phyloP scores from a whole-genome alignment of 495 filamentous ascomycete species.

The Penicillium dipodomyicola region DNA sequence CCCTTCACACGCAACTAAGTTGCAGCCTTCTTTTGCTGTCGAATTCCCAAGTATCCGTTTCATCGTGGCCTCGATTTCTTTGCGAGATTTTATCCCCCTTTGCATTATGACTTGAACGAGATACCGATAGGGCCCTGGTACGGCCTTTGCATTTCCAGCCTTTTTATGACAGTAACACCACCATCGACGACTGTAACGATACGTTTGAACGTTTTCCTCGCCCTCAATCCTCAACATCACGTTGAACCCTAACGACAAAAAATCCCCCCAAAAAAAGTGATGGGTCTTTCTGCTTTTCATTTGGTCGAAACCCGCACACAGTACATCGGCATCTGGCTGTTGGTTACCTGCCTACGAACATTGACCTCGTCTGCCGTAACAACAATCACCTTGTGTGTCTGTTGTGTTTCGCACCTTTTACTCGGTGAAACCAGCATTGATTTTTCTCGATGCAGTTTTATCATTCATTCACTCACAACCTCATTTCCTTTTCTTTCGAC shows the following conservation, averaged over 20 bases:
- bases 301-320: conserved; percentile 7
- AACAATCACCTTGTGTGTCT: not conserved
- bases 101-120: conserved; percentile 38
- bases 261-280: conserved; percentile 16
- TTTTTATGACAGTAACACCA: conserved; percentile 38
- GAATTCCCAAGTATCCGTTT: conserved; percentile 14
- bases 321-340: not conserved
- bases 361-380: conserved; percentile 4
- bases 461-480: conserved; percentile 16
- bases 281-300: conserved; percentile 21
- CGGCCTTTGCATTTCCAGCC: conserved; percentile 17
- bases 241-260: conserved; percentile 10
- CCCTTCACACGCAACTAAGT: conserved; percentile 35
- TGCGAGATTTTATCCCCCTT: conserved; percentile 20
- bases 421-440: not conserved
- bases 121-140: conserved; percentile 19
- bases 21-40: conserved; percentile 17
- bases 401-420: conserved; percentile 9
- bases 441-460: conserved; percentile 15
- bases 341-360: not conserved
- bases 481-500: conserved; percentile 20
- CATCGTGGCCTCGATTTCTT: conserved; percentile 23
- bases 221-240: conserved; percentile 4
- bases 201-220: conserved; percentile 10
- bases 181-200: conserved; percentile 43